A percentile compares a stretch with the other conserved stretches of the same genome.
phyloP scores from a whole-genome alignment of 2,329 filamentous ascomycete species.

The Botrytis fabae region DNA sequence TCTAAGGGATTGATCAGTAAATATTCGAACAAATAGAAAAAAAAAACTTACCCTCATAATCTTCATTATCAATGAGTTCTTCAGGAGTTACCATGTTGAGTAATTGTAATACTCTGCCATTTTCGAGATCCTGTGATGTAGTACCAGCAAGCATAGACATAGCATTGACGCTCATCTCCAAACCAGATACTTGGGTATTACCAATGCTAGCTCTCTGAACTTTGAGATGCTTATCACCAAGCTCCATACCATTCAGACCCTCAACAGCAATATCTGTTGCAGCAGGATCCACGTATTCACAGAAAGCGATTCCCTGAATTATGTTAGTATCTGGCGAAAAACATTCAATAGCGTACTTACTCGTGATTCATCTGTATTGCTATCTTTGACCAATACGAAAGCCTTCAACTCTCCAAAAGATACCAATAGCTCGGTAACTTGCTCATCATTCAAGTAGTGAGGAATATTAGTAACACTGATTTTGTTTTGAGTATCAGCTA shows the following conservation, averaged over 20 bases:
- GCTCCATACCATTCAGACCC: slow-evolving; percentile 87
- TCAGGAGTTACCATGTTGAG: slow-evolving; percentile 99
- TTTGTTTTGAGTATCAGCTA: slow-evolving; percentile 93
- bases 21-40: neutral
- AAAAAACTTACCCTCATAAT: slow-evolving; percentile 76
- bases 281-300: slow-evolving; percentile 79
- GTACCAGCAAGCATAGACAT: slow-evolving; percentile 98
- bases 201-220: slow-evolving; percentile 89
- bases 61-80: slow-evolving; percentile 88
- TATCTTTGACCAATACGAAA: slow-evolving; percentile 87
- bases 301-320: slow-evolving; percentile 86
- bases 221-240: slow-evolving; percentile 82
- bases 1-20: slow-evolving; percentile 53
- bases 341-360: slow-evolving; percentile 54
- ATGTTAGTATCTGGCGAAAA: slow-evolving; percentile 38
- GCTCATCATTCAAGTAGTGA: slow-evolving; percentile 82
- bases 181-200: slow-evolving; percentile 84
- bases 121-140: slow-evolving; percentile 73
- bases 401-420: slow-evolving; percentile 93
- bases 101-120: slow-evolving; percentile 82
- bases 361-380: slow-evolving; percentile 78
- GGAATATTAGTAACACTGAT: slow-evolving; percentile 91
- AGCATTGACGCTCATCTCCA: slow-evolving; percentile 95
- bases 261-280: slow-evolving; percentile 85
- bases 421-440: slow-evolving; percentile 84